These are phyloP conservation scores for Penicillium flavigenum DNA, from an alignment of 495 filamentous ascomycete species.

Conservation along the genomic window DNA sequence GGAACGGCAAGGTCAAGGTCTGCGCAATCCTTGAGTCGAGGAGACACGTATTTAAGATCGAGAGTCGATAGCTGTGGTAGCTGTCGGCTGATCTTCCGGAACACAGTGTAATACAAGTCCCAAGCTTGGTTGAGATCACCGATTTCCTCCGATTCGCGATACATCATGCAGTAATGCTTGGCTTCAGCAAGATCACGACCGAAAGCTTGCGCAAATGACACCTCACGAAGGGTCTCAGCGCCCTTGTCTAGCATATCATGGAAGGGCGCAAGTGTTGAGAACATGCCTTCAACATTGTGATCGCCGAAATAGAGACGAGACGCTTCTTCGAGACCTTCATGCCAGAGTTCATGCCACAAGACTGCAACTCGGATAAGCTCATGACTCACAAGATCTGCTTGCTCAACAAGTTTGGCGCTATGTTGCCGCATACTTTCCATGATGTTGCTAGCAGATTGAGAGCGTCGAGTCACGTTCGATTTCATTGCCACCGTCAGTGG, in stretches of 20 bases:
- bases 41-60: slow-evolving; percentile 96
- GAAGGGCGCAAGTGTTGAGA: slow-evolving; percentile 81
- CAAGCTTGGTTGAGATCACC: slow-evolving; percentile 96
- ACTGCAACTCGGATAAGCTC: slow-evolving; percentile 97
- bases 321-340: slow-evolving; percentile 97
- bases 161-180: slow-evolving; percentile 92
- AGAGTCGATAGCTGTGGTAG: slow-evolving; percentile 85
- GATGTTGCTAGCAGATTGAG: slow-evolving; percentile 80
- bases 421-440: slow-evolving; percentile 98
- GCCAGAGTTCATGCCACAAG: slow-evolving; percentile 98
- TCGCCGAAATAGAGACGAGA: slow-evolving; percentile 92
- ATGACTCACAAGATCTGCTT: slow-evolving; percentile 89
- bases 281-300: slow-evolving; percentile 96
- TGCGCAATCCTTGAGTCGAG: slow-evolving; percentile 76
- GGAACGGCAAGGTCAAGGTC: slow-evolving; percentile 90
- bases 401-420: slow-evolving; percentile 88
- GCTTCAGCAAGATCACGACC: slow-evolving; percentile 92
- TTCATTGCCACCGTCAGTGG: slow-evolving; percentile 99
- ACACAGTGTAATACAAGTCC: slow-evolving; percentile 98
- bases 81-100: slow-evolving; percentile 93
- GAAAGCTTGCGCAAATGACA: slow-evolving; percentile 97
- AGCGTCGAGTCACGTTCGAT: slow-evolving; percentile 74
- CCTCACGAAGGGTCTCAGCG: slow-evolving; percentile 88
- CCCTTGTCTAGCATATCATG: slow-evolving; percentile 89
- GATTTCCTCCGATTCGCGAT: slow-evolving; percentile 78